Evolutionary conservation across 2,329 filamentous ascomycete species (phyloP), one percentile per base, ranked within the genome.

Genomic region (Colletotrichum coccodes): DNA sequence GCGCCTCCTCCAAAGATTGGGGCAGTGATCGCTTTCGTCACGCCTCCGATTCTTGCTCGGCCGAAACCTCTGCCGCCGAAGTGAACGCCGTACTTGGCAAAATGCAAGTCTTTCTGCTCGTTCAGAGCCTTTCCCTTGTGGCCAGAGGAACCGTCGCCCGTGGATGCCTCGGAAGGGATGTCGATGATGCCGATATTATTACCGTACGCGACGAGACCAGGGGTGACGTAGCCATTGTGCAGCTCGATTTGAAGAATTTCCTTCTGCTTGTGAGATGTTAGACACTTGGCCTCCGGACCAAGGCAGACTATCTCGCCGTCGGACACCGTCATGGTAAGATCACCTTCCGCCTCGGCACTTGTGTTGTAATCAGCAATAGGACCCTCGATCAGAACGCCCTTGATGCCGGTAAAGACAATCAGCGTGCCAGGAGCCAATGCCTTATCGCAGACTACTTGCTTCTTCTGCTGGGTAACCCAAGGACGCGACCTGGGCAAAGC

Each of bases 181-280:
- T 89, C 87, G 18, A 77, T 74, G 3, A 88, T 76, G 0, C 87
- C 87, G 1, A 89, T 79, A 9, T 76, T 74, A 5, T 79, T 79
- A 6, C 84, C 82, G 32, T 88, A 79, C 1, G 84, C 82, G 12
- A 82, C 85, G 26, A 88, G 74, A 0, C 85, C 81, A 2, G 86
- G 83, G 7, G 83, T 79, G 36, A 87, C 71, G 66, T 87, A 76
- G 1, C 85, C 86, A 46, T 87, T 77, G 6, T 76, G 42, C 5
- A 88, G 77, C 4, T 75, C 36, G 11, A 87, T 74, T 1, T 71
- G 66, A 4, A 71, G 57, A 18, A 2, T 7, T 11, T n/a, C 8
- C 18, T 30, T 16, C 7, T 21, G 50, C 5, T n/a, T n/a, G 2
- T 11, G 47, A 28, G 54, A n/a, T 6, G 54, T 46, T 1, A n/a